Evolutionary conservation across 2,329 filamentous ascomycete species (phyloP).

Genomic region (Cryphonectria japonica): DNA sequence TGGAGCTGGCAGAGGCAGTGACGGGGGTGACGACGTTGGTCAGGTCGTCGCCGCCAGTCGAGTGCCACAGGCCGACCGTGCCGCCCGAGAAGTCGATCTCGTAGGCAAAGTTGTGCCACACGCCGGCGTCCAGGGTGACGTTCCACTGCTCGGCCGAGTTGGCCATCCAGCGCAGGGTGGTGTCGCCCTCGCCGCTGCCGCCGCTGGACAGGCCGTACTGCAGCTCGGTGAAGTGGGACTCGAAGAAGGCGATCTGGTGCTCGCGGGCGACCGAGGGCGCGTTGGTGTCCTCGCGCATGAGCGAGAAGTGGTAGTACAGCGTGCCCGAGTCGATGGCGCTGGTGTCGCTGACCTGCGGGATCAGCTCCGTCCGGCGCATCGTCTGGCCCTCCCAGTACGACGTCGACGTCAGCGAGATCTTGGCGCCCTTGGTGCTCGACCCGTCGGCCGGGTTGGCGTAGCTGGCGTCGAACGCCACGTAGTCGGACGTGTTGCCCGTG

Average conservation of each 20-base stretch:
- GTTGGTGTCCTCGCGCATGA: constrained; percentile 59
- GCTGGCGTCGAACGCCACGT: constrained; percentile 59
- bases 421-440: constrained; percentile 61
- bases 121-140: constrained; percentile 57
- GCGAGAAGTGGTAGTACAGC: constrained; percentile 70
- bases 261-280: constrained; percentile 62
- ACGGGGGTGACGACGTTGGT: constrained; percentile 61
- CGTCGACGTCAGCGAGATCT: constrained; percentile 63
- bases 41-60: constrained; percentile 59
- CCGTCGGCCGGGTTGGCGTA: constrained; percentile 66
- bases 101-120: constrained; percentile 74
- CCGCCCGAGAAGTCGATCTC: constrained; percentile 67
- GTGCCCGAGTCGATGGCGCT: constrained; percentile 64
- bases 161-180: constrained; percentile 64
- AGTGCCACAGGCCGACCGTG: constrained; percentile 69
- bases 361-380: constrained; percentile 72
- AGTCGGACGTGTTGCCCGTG: constrained; percentile 52
- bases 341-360: constrained; percentile 60
- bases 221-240: constrained; percentile 71
- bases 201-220: constrained; percentile 63
- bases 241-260: constrained; percentile 64
- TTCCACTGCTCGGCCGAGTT: constrained; percentile 62
- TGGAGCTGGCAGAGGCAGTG: constrained; percentile 59
- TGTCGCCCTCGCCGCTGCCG: constrained; percentile 43
- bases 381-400: constrained; percentile 70